Evolutionary conservation across 164 flowering plant species (phyloP).

Genomic region (Aristolochia contorta): DNA sequence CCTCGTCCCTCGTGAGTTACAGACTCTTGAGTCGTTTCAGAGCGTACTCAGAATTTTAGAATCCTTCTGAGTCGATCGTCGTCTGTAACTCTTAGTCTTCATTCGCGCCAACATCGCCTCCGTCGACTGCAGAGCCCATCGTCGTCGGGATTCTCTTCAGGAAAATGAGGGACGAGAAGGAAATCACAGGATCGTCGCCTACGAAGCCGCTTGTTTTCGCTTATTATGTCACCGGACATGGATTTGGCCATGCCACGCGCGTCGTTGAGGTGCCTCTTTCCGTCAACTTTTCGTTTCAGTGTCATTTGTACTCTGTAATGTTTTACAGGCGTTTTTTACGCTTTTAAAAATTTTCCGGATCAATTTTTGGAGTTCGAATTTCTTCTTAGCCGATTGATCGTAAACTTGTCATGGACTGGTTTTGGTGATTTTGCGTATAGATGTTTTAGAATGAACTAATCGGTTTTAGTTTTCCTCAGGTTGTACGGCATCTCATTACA

Average conservation of each 20-base stretch:
- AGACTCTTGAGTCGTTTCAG: too few species aligned
- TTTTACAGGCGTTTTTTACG: background rate
- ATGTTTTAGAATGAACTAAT: too few species aligned
- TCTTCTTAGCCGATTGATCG: background rate
- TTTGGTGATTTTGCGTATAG: too few species aligned
- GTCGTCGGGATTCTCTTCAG: too few species aligned
- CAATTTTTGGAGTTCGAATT: background rate
- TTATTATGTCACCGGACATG: conserved; percentile 96
- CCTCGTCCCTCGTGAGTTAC: too few species aligned
- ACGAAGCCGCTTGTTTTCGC: conserved; percentile 65
- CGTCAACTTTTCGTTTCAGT: background rate
- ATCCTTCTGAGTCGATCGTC: too few species aligned
- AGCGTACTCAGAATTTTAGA: too few species aligned
- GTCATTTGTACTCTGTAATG: background rate
- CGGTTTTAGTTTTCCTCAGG: background rate
- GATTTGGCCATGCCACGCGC: conserved; percentile 98
- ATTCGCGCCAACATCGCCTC: too few species aligned
- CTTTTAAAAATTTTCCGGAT: background rate
- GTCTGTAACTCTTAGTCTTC: too few species aligned
- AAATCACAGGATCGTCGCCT: conserved; percentile 6
- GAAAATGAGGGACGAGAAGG: conserved; percentile 2
- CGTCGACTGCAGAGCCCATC: too few species aligned
- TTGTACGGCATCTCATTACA: conserved; percentile 3
- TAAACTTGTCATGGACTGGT: background rate
- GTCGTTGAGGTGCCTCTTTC: conserved; percentile 58